Evolutionary conservation across 345 rosid genomes (phyloP), one percentile per base, ranked within the genome.

Genomic region (Lepidium didymum): DNA sequence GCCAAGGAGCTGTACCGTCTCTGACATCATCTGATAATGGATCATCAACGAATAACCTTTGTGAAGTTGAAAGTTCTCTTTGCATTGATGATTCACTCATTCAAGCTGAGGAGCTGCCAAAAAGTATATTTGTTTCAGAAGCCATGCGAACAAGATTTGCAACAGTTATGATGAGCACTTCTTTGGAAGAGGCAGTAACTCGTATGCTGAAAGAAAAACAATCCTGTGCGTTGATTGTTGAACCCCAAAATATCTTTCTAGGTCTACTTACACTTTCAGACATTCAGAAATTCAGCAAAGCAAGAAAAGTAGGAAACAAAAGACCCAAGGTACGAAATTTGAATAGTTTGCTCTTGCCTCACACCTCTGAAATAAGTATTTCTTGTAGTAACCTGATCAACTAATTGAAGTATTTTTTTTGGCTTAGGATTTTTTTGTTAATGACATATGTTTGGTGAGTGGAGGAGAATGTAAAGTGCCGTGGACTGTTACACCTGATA

Each of bases 131-230:
- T 70, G 96, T 92, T 70, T 84, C 90, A 44, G 91, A 92, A 67
- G 98, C 93, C 75, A 90, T 92, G 96, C 85, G 92, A 66, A 88
- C 93, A 59, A 87, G 85, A 80, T 92, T 69, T 72, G 87, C 85
- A 46, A 84, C 87, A 16, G 86, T 92, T 54, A 70, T 64, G 62
- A 80, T 82, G 87, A 82, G 69, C 79, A 84, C 93, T 57, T 81
- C 78, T 65, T 84, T 92, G 29, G 77, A 77, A 23, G 96, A 92
- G 80, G 93, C 86, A 33, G 78, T 92, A 75, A 75, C 77, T 53
- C 93, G 87, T 45, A 90, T 92, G 96, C 90, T 92, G 56, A 78
- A 43, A 19, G 98, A 92, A 80, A 92, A 92, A 84, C 97, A 90
- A 73, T 84, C 93, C 0, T 86, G 96, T 83, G 96, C 91, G 31